Conservation (phyloP, 2,329 filamentous ascomycete genomes). For the Nigrograna mackinnonii region DNA sequence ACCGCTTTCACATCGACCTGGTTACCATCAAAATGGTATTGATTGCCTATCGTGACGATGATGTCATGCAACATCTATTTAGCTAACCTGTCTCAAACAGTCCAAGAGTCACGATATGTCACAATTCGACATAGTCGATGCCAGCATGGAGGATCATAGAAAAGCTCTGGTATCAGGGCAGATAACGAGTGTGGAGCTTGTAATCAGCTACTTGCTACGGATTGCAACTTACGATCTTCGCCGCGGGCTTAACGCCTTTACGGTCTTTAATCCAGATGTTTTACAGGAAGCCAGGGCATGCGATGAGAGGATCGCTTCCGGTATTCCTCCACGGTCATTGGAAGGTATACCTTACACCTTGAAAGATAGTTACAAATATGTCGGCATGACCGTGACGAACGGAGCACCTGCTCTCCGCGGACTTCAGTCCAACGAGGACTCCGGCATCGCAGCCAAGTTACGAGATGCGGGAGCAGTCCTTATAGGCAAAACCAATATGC, state of each 20-base stretch:
- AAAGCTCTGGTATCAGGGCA: slow-evolving; percentile 40
- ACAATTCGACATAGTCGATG: slow-evolving; percentile 41
- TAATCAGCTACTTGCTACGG: slow-evolving; percentile 47
- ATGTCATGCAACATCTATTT: too few species aligned
- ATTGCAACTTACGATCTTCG: slow-evolving; percentile 49
- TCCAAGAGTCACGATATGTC: not conserved
- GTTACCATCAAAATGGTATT: too few species aligned
- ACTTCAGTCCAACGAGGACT: slow-evolving; percentile 56
- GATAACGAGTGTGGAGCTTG: slow-evolving; percentile 49
- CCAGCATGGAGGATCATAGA: slow-evolving; percentile 47
- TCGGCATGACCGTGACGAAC: slow-evolving; percentile 53
- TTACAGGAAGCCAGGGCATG: slow-evolving; percentile 50
- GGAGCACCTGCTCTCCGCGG: slow-evolving; percentile 59
- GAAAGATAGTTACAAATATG: slow-evolving; percentile 59
- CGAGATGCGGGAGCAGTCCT: slow-evolving; percentile 55
- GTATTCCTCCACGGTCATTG: slow-evolving; percentile 38
- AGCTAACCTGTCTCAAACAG: too few species aligned
- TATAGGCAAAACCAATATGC: slow-evolving; percentile 63
- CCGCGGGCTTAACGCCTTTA: slow-evolving; percentile 49
- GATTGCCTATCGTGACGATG: too few species aligned
- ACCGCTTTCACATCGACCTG: too few species aligned
- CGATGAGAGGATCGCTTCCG: slow-evolving; percentile 43
- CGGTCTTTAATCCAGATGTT: slow-evolving; percentile 47
- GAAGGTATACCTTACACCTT: slow-evolving; percentile 60
- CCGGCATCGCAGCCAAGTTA: slow-evolving; percentile 53